A percentile compares a stretch with the other conserved stretches of the same genome.
Evolutionary conservation across 2,329 filamentous ascomycete genomes (phyloP).

Genomic region (Aciculosporium take): DNA sequence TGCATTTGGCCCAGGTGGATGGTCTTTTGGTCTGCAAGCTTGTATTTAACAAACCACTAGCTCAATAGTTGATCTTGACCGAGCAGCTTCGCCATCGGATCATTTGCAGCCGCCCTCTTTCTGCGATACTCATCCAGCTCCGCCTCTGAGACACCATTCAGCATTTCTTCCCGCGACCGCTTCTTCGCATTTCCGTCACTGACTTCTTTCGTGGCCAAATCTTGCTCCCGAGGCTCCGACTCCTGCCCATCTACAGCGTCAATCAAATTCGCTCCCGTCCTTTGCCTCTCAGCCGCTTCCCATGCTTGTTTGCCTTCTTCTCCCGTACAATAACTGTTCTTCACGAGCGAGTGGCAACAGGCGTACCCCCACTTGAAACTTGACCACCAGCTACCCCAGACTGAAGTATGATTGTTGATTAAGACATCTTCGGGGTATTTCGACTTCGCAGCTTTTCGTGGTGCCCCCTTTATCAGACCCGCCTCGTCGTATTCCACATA

Average conservation of each 20-base stretch:
- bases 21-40: background rate
- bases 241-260: constrained; percentile 18
- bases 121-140: constrained; percentile 77
- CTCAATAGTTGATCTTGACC: constrained; percentile 55
- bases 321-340: constrained; percentile 96
- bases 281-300: constrained; percentile 55
- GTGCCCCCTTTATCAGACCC: constrained; percentile 77
- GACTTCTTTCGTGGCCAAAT: constrained; percentile 18
- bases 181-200: constrained; percentile 39
- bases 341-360: constrained; percentile 85
- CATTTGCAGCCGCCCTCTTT: constrained; percentile 57
- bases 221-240: constrained; percentile 11
- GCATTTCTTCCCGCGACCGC: constrained; percentile 64
- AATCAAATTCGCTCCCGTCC: constrained; percentile 30
- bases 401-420: constrained; percentile 78
- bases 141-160: constrained; percentile 62
- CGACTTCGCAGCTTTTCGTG: constrained; percentile 61
- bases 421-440: constrained; percentile 85
- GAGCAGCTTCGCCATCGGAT: constrained; percentile 76
- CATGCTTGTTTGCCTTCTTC: constrained; percentile 73
- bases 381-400: constrained; percentile 97
- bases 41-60: background rate
- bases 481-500: constrained; percentile 93
- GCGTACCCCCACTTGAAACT: constrained; percentile 92
- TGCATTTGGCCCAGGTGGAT: too few relatives aligned